phyloP scores from a whole-genome alignment of 176 grass and related monocot genomes.

The Musa itinerans region DNA sequence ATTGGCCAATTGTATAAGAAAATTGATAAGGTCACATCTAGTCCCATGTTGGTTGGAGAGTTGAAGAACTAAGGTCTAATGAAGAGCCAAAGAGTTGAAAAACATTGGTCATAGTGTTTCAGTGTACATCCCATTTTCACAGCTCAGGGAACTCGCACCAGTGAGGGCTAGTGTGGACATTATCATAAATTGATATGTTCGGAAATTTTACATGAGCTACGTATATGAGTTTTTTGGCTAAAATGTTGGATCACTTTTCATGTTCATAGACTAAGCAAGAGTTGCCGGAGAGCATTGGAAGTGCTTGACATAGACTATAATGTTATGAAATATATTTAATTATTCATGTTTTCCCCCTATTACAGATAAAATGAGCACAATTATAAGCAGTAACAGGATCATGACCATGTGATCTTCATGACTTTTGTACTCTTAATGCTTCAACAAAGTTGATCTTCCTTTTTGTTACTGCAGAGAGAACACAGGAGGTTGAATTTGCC shows the following conservation, averaged over 20 bases:
- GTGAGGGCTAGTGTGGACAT: too few species aligned
- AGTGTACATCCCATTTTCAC: too few species aligned
- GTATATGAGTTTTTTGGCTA: neutral
- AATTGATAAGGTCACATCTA: too few species aligned
- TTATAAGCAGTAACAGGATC: neutral
- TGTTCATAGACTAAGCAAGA: neutral
- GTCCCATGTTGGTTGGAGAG: too few species aligned
- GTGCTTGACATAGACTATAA: neutral
- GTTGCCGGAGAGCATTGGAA: neutral
- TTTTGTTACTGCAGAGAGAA: constrained; percentile 1
- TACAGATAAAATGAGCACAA: neutral
- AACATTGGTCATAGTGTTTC: too few species aligned
- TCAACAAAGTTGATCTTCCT: neutral
- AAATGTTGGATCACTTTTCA: too few species aligned
- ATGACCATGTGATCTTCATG: neutral
- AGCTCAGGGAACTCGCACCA: too few species aligned
- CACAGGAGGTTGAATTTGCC: neutral
- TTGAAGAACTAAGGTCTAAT: too few species aligned
- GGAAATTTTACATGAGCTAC: neutral
- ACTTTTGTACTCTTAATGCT: neutral
- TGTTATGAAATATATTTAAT: neutral
- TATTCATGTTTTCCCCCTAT: neutral
- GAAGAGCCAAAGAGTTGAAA: too few species aligned
- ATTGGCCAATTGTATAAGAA: too few species aligned
- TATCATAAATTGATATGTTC: too few species aligned